phyloP scores from a whole-genome alignment of 805 yeast genomes.

The Nakazawaea wickerhamii region DNA sequence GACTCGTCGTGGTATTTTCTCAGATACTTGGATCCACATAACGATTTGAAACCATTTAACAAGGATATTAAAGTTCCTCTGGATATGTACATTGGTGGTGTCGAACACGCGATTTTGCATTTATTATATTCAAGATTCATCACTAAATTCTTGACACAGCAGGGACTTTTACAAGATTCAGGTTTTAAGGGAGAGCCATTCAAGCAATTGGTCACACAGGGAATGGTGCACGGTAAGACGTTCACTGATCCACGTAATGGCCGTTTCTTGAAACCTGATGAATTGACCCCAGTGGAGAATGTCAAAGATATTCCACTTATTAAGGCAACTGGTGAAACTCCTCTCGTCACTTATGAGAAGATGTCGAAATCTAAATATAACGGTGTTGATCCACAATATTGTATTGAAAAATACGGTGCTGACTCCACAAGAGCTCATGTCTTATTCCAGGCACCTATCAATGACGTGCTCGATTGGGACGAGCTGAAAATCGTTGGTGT shows the following conservation, averaged over 20 bases:
- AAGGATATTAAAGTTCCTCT: constrained; percentile 59
- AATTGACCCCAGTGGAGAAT: constrained; percentile 43
- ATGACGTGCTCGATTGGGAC: constrained; percentile 84
- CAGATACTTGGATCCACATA: constrained; percentile 74
- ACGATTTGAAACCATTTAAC: constrained; percentile 48
- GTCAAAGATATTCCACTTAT: constrained; percentile 33
- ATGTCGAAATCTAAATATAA: constrained; percentile 96
- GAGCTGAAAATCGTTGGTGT: constrained; percentile 81
- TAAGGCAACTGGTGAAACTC: constrained; percentile 42
- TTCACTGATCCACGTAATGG: constrained; percentile 67
- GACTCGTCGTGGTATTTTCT: constrained; percentile 97
- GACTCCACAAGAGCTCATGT: constrained; percentile 94
- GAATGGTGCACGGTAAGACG: constrained; percentile 97
- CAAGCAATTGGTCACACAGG: constrained; percentile 77
- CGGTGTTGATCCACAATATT: constrained; percentile 84
- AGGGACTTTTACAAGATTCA: constrained; percentile 65
- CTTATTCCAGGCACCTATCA: constrained; percentile 84
- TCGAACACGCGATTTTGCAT: constrained; percentile 95
- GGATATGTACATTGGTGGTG: constrained; percentile 89
- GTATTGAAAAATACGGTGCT: constrained; percentile 76
- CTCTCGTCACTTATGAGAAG: constrained; percentile 68
- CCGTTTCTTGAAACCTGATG: constrained; percentile 73
- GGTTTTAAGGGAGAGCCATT: constrained; percentile 72
- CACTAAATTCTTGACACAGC: constrained; percentile 66
- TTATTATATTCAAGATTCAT: constrained; percentile 81